Percentiles rank a stretch among this genome's conserved stretches.
Evolutionary conservation across 768 basidiomycete species (phyloP).

Genomic region (Chiua virens): DNA sequence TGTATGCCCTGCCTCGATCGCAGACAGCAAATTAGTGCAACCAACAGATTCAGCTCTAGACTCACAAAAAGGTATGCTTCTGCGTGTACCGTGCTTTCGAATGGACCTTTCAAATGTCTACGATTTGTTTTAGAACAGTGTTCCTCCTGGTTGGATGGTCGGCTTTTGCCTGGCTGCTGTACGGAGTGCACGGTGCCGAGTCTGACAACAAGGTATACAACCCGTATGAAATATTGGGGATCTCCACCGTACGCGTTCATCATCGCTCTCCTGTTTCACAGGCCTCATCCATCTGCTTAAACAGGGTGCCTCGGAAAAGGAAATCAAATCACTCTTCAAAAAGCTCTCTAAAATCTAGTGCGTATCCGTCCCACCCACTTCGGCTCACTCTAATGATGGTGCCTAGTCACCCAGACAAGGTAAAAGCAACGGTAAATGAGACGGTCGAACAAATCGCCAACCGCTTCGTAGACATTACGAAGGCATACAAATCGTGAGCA

Average conservation of each 20-base stretch:
- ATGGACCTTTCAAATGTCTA: neutral
- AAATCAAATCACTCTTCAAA: constrained; percentile 95
- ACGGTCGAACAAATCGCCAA: constrained; percentile 85
- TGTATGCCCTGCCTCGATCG: constrained; percentile 63
- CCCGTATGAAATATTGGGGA: constrained; percentile 91
- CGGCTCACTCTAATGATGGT: neutral
- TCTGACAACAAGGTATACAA: constrained; percentile 77
- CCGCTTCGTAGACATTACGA: constrained; percentile 90
- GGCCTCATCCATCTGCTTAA: neutral
- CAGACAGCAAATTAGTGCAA: constrained; percentile 43
- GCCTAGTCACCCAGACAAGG: constrained; percentile 94
- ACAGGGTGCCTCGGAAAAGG: constrained; percentile 75
- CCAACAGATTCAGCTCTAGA: constrained; percentile 45
- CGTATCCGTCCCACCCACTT: neutral
- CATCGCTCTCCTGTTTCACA: neutral
- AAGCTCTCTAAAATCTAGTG: constrained; percentile 87
- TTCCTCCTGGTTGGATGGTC: constrained; percentile 74
- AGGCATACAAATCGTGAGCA: constrained; percentile 92
- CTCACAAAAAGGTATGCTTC: constrained; percentile 50
- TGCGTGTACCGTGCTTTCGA: neutral
- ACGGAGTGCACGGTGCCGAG: constrained; percentile 55
- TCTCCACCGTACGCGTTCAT: constrained; percentile 45
- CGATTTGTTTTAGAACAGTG: constrained; percentile 44
- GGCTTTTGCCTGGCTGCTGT: constrained; percentile 63
- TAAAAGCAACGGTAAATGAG: constrained; percentile 75